Conservation (phyloP, 371 early-diverging fungal species). For the Mucor lusitanicus region DNA sequence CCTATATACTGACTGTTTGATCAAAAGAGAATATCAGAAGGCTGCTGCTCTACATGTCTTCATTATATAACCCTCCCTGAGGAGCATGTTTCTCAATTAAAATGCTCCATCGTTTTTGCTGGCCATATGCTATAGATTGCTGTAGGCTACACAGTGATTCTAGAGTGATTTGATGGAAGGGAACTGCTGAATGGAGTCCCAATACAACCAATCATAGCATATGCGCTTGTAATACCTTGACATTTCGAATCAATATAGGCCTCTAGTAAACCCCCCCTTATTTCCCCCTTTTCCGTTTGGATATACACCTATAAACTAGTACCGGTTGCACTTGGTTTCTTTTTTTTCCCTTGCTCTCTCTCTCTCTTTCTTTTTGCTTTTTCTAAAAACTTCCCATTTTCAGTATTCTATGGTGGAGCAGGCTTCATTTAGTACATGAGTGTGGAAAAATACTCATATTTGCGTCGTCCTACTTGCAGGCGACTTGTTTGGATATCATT, state of each 20-base stretch:
- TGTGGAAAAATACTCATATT: slow-evolving; percentile 22
- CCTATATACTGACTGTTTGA: no score
- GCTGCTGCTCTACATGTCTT: no score
- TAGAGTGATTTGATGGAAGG: neutral
- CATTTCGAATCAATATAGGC: neutral
- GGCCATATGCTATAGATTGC: no score
- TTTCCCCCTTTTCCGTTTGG: neutral
- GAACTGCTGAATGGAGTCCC: neutral
- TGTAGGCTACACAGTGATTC: no score
- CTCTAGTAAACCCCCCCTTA: neutral
- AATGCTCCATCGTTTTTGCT: no score
- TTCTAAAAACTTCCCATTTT: slow-evolving; percentile 6
- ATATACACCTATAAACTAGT: neutral
- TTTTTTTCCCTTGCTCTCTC: slow-evolving; percentile 3
- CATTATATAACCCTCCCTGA: no score
- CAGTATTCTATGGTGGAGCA: slow-evolving; percentile 19
- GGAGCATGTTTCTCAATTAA: no score
- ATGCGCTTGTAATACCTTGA: neutral
- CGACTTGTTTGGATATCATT: slow-evolving; percentile 32
- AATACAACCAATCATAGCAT: neutral
- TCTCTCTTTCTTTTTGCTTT: slow-evolving; percentile 1
- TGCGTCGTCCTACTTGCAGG: slow-evolving; percentile 24
- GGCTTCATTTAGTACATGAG: slow-evolving; percentile 24
- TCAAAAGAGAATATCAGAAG: no score
- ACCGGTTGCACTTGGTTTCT: neutral